phyloP scores from a whole-genome alignment of 805 yeast species.

The Candida yuanshanica region DNA sequence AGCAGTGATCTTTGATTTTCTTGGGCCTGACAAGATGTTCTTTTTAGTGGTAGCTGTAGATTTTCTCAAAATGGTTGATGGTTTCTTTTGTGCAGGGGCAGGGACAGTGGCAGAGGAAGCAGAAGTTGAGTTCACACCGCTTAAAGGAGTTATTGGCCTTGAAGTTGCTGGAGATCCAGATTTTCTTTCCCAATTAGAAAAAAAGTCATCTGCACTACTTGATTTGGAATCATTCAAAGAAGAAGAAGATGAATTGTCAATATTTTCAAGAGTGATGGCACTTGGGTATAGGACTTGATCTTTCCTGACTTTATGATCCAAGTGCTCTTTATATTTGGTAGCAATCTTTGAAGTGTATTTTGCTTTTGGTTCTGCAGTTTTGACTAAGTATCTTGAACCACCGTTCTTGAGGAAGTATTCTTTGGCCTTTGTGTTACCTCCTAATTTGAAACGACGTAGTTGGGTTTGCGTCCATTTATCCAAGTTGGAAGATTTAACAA shows the following conservation, averaged over 20 bases:
- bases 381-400: slow-evolving; percentile 64
- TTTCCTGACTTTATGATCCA: slow-evolving; percentile 58
- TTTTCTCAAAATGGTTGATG: slow-evolving; percentile 26
- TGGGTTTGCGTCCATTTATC: slow-evolving; percentile 94
- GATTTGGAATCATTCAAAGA: slow-evolving; percentile 31
- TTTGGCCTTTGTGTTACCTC: slow-evolving; percentile 85
- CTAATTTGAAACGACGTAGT: slow-evolving; percentile 85
- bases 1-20: slow-evolving; percentile 53
- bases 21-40: slow-evolving; percentile 47
- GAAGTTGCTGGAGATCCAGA: slow-evolving; percentile 42
- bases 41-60: slow-evolving; percentile 25
- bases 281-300: slow-evolving; percentile 75
- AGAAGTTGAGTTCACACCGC: slow-evolving; percentile 8
- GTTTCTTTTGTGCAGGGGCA: slow-evolving; percentile 21
- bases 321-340: slow-evolving; percentile 70
- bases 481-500: slow-evolving; percentile 85
- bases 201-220: slow-evolving; percentile 74
- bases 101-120: slow-evolving; percentile 3
- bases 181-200: slow-evolving; percentile 78
- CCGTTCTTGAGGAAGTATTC: slow-evolving; percentile 83
- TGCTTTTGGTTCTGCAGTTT: slow-evolving; percentile 54
- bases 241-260: slow-evolving; percentile 30
- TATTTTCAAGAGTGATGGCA: slow-evolving; percentile 57
- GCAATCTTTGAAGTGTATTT: slow-evolving; percentile 84
- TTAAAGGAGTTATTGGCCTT: slow-evolving; percentile 25